Base-by-base conservation (phyloP, 768 basidiomycete species). In the Boletales sp. region DNA sequence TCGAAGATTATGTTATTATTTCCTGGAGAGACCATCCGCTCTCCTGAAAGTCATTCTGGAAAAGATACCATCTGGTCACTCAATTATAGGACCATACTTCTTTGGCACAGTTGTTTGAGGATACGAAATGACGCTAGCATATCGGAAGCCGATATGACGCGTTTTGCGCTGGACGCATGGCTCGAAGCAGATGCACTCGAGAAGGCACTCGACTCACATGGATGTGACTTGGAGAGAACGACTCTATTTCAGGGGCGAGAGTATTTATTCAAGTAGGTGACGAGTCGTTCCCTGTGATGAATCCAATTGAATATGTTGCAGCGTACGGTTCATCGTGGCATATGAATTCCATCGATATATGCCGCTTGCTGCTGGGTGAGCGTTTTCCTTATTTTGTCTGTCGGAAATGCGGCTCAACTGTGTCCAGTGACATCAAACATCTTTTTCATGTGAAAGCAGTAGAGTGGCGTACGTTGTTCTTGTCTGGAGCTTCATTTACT, bases 11-110 rank as follows among this genome's bases (percentile, higher is more conserved):
- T 81, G 1, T 64, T 89, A n/a, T 68, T 90, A 18, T 89, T 90
- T 63, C 82, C 86, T 8, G 87, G 85, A n/a, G 87, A 89, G 67
- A 74, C 79, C 12, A 67, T 81, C 21, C 67, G 64, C 3, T 49
- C 67, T 17, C 39, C 62, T 18, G 56, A 50, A 33, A 35, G 46
- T 35, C 54, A 61, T 48, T 71, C 78, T 4, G 70, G 76, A 9
- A 88, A 86, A 63, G 79, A 86, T 48, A 83, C 83, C 6, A 72
- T 89, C 18, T 90, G 84, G 86, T 85, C 84, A n/a, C 69, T 89
- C 45, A 79, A 84, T 60, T 79, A 84, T 57, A 81, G 85, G 41
- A 73, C 78, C 8, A 82, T 84, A 69, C 69, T 90, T 18, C 69
- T 89, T 33, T 90, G 87, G 86, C 80, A 86, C 63, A 77, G 77